Percentiles rank a stretch among this genome's conserved stretches.
Conservation (phyloP, 2,329 filamentous ascomycete species). For the Nannizzia gypsea region DNA sequence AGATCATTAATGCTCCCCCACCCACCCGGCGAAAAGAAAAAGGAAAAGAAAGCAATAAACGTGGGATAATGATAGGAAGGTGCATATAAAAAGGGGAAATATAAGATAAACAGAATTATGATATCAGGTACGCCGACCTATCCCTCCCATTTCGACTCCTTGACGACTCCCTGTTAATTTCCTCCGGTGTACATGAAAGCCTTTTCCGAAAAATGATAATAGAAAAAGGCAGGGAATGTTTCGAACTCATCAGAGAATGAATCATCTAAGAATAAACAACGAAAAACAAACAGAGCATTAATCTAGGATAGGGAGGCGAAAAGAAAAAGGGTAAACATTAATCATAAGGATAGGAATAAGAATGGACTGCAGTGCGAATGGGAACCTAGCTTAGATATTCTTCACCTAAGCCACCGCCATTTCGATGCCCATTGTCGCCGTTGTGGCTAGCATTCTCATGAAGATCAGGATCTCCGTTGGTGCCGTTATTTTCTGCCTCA, state of each 20-base stretch:
- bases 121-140: constrained; percentile 12
- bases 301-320: constrained; percentile 8
- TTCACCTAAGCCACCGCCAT: constrained; percentile 17
- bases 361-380: not conserved
- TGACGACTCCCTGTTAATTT: not conserved
- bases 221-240: not conserved
- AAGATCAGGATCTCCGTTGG: constrained; percentile 17
- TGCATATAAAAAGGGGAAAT: not conserved
- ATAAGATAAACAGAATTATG: not conserved
- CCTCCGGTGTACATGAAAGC: constrained; percentile 1
- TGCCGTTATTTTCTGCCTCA: constrained; percentile 9
- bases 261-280: constrained; percentile 6
- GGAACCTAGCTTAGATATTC: constrained; percentile 17
- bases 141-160: constrained; percentile 1
- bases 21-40: not conserved
- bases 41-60: constrained; percentile 1
- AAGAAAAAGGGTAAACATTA: constrained; percentile 7
- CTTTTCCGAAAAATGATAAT: not conserved
- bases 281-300: constrained; percentile 5
- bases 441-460: constrained; percentile 18
- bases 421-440: constrained; percentile 16
- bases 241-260: not conserved
- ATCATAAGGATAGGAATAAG: not conserved
- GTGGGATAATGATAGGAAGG: not conserved
- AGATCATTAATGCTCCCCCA: not conserved